A percentile compares a stretch with the other conserved stretches of the same genome.
Evolutionary conservation across 148 eudicot genomes (phyloP).

Genomic region (Rhododendron ferrugineum): DNA sequence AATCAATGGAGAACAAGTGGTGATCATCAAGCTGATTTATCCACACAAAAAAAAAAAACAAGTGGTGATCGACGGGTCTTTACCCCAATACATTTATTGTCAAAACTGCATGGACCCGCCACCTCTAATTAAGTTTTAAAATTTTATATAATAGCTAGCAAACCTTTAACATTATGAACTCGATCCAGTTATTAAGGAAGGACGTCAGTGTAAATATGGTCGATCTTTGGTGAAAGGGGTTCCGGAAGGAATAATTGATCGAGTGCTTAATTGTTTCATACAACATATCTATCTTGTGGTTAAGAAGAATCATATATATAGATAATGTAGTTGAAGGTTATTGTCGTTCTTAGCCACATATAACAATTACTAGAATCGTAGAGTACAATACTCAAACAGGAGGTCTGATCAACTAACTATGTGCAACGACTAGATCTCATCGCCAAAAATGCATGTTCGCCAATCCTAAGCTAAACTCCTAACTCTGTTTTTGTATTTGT

Average conservation of each 20-base stretch:
- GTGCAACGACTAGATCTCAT: background rate
- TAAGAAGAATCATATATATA: too few species aligned
- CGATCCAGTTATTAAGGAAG: background rate
- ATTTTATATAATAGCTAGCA: background rate
- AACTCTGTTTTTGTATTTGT: background rate
- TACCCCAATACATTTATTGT: background rate
- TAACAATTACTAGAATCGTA: background rate
- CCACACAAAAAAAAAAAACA: too few species aligned
- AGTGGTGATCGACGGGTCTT: too few species aligned
- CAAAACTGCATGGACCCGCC: background rate
- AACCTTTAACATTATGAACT: background rate
- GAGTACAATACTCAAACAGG: background rate
- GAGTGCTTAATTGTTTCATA: background rate
- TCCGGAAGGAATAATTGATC: background rate
- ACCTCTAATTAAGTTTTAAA: background rate
- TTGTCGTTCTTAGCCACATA: background rate
- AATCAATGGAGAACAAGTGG: background rate
- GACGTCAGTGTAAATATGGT: background rate
- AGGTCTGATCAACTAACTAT: background rate
- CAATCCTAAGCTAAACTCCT: background rate
- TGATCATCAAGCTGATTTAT: too few species aligned
- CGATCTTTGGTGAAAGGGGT: too few species aligned
- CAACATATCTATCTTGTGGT: background rate
- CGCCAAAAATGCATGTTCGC: background rate
- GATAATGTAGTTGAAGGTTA: background rate